Evolutionary conservation across 2,329 filamentous ascomycete genomes (phyloP).

Genomic region (Cadophora sp.): DNA sequence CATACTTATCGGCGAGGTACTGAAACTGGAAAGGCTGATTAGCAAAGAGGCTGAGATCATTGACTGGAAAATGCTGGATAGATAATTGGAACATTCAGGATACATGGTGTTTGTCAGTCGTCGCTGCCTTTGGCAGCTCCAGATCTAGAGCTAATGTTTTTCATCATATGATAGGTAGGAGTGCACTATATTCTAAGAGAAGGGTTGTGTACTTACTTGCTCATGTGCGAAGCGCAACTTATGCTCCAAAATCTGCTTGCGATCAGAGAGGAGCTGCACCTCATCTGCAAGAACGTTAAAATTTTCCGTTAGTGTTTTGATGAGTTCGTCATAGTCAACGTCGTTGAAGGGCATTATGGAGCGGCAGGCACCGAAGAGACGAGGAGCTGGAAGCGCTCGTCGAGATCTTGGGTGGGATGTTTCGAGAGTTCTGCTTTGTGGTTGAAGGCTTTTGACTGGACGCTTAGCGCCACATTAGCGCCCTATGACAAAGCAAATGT

Average conservation of each 20-base stretch:
- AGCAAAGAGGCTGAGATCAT: slow-evolving; percentile 14
- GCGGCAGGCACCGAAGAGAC: background rate
- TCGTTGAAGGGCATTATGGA: slow-evolving; percentile 41
- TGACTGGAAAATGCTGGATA: slow-evolving; percentile 20
- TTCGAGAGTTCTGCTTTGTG: background rate
- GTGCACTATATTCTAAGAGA: slow-evolving; percentile 12
- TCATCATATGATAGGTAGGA: slow-evolving; percentile 50
- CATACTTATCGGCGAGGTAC: slow-evolving; percentile 71
- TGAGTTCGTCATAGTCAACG: slow-evolving; percentile 48
- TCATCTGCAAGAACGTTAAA: slow-evolving; percentile 70
- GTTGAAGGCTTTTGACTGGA: slow-evolving; percentile 8
- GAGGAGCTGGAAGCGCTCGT: slow-evolving; percentile 17
- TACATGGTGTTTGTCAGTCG: slow-evolving; percentile 67
- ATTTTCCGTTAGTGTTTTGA: slow-evolving; percentile 66
- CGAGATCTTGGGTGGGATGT: slow-evolving; percentile 16
- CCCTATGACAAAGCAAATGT: slow-evolving; percentile 10
- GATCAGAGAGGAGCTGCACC: slow-evolving; percentile 67
- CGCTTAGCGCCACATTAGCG: slow-evolving; percentile 2
- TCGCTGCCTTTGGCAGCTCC: slow-evolving; percentile 64
- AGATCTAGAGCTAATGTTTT: slow-evolving; percentile 82
- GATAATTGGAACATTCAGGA: slow-evolving; percentile 58
- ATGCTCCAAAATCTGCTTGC: slow-evolving; percentile 70
- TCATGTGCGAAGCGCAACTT: slow-evolving; percentile 71
- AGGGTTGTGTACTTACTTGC: slow-evolving; percentile 57
- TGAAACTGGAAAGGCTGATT: slow-evolving; percentile 57